phyloP scores from a whole-genome alignment of 2,329 filamentous ascomycete species.

The Hymenoscyphus scutula region DNA sequence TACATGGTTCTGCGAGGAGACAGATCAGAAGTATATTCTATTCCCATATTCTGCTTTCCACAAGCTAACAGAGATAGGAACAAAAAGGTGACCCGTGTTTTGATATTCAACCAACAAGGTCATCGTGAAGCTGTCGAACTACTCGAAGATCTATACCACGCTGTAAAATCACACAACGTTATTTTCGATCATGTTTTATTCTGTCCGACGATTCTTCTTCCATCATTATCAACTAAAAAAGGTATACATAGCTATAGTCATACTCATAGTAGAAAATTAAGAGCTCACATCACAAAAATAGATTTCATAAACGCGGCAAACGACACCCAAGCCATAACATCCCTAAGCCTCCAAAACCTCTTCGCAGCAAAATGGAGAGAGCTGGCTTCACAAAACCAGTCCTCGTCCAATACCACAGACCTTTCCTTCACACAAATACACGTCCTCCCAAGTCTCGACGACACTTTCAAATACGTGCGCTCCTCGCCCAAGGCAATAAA shows the following conservation, averaged over 20 bases:
- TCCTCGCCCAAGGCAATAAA: neutral
- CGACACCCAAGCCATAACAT: slow-evolving; percentile 41
- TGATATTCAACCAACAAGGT: slow-evolving; percentile 88
- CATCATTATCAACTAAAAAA: slow-evolving; percentile 49
- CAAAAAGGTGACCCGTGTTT: slow-evolving; percentile 44
- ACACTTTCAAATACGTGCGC: slow-evolving; percentile 46
- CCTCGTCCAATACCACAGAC: neutral
- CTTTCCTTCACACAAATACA: slow-evolving; percentile 18
- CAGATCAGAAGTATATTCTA: slow-evolving; percentile 32
- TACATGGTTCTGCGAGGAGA: slow-evolving; percentile 71
- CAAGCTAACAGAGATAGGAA: neutral
- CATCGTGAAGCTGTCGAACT: slow-evolving; percentile 46
- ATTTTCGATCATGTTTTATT: slow-evolving; percentile 76
- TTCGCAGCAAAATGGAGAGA: slow-evolving; percentile 38
- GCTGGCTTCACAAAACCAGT: neutral
- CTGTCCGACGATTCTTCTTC: slow-evolving; percentile 67
- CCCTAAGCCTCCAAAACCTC: slow-evolving; percentile 64
- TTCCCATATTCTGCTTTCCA: neutral
- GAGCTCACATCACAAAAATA: slow-evolving; percentile 6
- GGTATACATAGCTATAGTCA: slow-evolving; percentile 26
- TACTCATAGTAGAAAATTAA: neutral
- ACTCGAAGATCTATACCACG: slow-evolving; percentile 46
- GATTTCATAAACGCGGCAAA: slow-evolving; percentile 56
- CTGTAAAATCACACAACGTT: slow-evolving; percentile 47
- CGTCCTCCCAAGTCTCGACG: slow-evolving; percentile 50